Evolutionary conservation across 441 rosid genomes (phyloP).

Genomic region (Erodium chrysanthum): DNA sequence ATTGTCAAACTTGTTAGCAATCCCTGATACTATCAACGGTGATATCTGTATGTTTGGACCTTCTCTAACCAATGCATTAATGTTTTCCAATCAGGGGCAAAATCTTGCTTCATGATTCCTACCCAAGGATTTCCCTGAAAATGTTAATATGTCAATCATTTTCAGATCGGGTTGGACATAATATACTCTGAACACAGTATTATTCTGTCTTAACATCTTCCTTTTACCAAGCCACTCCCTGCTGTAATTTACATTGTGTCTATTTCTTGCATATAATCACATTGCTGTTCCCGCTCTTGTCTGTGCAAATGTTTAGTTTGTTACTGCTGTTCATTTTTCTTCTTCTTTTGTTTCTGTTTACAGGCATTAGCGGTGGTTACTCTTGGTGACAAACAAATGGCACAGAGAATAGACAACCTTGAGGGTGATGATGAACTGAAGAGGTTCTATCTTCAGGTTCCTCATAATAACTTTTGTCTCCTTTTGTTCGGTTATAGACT

Average conservation of each 20-base stretch:
- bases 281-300: neutral
- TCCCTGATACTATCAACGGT: neutral
- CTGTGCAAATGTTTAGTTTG: neutral
- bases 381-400: constrained; percentile 96
- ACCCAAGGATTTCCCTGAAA: neutral
- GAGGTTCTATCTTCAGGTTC: constrained; percentile 97
- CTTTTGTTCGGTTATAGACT: too few relatives aligned
- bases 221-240: neutral
- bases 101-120: neutral
- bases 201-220: neutral
- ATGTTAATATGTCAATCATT: neutral
- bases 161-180: neutral
- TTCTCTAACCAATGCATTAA: neutral
- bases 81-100: neutral
- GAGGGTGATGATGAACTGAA: constrained; percentile 76
- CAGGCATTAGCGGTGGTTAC: constrained; percentile 95
- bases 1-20: neutral
- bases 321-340: constrained; percentile 9
- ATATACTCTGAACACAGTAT: neutral
- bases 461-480: constrained; percentile 17
- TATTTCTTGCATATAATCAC: too few relatives aligned
- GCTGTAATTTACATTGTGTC: too few relatives aligned
- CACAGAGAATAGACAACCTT: constrained; percentile 86
- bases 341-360: constrained; percentile 19
- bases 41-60: neutral